Conservation (phyloP, 306 rosid genomes). For the Betula pendula region DNA sequence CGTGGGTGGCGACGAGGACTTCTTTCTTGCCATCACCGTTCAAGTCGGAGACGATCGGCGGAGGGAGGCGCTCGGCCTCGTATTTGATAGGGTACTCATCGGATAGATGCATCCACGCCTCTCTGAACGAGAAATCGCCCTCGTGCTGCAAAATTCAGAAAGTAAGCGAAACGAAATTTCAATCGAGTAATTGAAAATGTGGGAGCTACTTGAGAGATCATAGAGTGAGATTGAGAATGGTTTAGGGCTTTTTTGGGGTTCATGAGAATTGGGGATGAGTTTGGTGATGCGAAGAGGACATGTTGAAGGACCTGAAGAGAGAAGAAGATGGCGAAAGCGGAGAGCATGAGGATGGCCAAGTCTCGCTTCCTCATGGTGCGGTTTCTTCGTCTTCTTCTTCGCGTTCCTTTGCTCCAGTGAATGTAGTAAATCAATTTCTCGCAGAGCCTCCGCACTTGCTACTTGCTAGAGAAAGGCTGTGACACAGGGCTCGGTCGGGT, state of each 20-base stretch:
- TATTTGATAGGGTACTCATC: slow-evolving; percentile 92
- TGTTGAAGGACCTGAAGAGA: slow-evolving; percentile 70
- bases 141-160: slow-evolving; percentile 61
- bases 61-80: slow-evolving; percentile 95
- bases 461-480: not conserved
- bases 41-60: slow-evolving; percentile 86
- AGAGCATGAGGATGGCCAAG: slow-evolving; percentile 96
- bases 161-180: not conserved
- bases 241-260: slow-evolving; percentile 22
- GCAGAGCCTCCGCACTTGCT: not conserved
- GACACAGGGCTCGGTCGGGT: not conserved
- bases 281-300: not conserved
- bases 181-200: not conserved
- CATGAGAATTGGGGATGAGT: not conserved
- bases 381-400: not conserved
- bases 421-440: not conserved
- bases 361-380: slow-evolving; percentile 93
- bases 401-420: not conserved
- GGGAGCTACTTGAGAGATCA: not conserved
- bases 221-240: not conserved
- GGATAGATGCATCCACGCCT: slow-evolving; percentile 92
- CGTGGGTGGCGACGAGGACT: slow-evolving; percentile 88
- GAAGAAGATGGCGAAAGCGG: slow-evolving; percentile 96
- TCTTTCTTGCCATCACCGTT: slow-evolving; percentile 97
- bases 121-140: slow-evolving; percentile 89